Conservation (phyloP, 2,329 filamentous ascomycete species). For the Colletotrichum cordylinicola region DNA sequence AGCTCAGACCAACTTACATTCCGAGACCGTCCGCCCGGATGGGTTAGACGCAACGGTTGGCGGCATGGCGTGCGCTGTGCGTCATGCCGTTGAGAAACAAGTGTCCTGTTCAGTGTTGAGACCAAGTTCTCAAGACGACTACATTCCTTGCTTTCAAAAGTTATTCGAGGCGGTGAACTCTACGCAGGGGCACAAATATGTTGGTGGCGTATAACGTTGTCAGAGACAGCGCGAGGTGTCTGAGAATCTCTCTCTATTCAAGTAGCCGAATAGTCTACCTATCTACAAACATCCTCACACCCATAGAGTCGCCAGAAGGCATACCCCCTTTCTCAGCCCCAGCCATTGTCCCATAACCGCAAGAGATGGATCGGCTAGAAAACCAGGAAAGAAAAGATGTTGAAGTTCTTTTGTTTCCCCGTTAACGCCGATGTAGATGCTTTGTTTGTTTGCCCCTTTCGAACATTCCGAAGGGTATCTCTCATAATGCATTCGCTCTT, state of each 20-base stretch:
- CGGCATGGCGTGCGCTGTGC: not conserved
- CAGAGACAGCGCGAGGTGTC: not conserved
- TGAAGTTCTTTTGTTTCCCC: constrained; percentile 54
- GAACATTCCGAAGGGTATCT: constrained; percentile 38
- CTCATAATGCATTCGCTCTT: constrained; percentile 41
- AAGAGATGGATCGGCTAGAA: constrained; percentile 39
- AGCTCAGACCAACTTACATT: not conserved
- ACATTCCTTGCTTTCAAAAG: not conserved
- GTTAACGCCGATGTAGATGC: constrained; percentile 41
- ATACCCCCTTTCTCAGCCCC: not conserved
- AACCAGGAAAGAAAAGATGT: constrained; percentile 51
- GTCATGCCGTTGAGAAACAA: not conserved
- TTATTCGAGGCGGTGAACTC: not conserved
- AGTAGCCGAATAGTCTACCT: constrained; percentile 6
- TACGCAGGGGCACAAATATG: not conserved
- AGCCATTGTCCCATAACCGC: not conserved
- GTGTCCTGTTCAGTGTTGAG: not conserved
- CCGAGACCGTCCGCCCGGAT: not conserved
- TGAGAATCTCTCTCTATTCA: constrained; percentile 14
- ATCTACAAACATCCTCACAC: not conserved
- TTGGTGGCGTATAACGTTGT: not conserved
- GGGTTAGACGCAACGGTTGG: not conserved
- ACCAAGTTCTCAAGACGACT: not conserved
- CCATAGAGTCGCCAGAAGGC: not conserved
- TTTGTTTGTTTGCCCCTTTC: constrained; percentile 22